phyloP scores from a whole-genome alignment of 2,329 filamentous ascomycete genomes.

The Alternaria sp. region DNA sequence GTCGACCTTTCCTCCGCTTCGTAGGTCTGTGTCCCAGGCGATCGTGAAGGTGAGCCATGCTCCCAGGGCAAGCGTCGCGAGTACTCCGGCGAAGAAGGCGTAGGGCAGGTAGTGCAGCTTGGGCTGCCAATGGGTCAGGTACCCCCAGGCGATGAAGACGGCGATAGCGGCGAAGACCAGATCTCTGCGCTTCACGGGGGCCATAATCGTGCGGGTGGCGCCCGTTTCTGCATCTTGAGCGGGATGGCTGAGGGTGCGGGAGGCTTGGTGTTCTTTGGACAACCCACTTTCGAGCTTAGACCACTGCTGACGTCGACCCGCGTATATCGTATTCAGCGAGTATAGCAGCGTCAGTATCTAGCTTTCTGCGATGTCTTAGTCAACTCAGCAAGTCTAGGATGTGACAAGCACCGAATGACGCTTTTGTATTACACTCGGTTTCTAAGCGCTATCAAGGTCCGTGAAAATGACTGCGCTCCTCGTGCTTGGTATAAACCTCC shows the following conservation, averaged over 20 bases:
- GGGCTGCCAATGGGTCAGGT: conserved; percentile 82
- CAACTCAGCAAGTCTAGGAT: not conserved
- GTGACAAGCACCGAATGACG: fast-evolving
- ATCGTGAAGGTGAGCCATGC: conserved; percentile 68
- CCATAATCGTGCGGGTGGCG: conserved; percentile 63
- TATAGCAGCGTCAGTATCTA: not conserved
- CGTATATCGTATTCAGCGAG: conserved; percentile 10
- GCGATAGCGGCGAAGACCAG: conserved; percentile 70
- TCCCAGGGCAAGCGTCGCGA: conserved; percentile 62
- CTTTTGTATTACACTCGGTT: not conserved
- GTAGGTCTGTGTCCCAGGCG: conserved; percentile 52
- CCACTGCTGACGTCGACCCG: conserved; percentile 23
- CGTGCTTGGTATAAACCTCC: conserved; percentile 3
- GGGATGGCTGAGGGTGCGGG: conserved; percentile 17
- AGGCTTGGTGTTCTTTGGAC: conserved; percentile 23
- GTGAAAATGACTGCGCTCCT: not conserved
- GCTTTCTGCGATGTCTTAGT: no score
- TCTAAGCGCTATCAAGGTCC: not conserved
- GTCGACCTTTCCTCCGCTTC: conserved; percentile 51
- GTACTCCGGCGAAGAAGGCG: conserved; percentile 75
- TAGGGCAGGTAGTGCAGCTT: conserved; percentile 83
- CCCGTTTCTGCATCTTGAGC: conserved; percentile 47
- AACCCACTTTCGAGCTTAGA: conserved; percentile 24
- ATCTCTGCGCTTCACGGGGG: conserved; percentile 75
- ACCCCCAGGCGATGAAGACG: conserved; percentile 86